A percentile compares a stretch with the other conserved stretches of the same genome.
phyloP scores from a whole-genome alignment of 2,329 filamentous ascomycete species.

The Botrytis hyacinthi region DNA sequence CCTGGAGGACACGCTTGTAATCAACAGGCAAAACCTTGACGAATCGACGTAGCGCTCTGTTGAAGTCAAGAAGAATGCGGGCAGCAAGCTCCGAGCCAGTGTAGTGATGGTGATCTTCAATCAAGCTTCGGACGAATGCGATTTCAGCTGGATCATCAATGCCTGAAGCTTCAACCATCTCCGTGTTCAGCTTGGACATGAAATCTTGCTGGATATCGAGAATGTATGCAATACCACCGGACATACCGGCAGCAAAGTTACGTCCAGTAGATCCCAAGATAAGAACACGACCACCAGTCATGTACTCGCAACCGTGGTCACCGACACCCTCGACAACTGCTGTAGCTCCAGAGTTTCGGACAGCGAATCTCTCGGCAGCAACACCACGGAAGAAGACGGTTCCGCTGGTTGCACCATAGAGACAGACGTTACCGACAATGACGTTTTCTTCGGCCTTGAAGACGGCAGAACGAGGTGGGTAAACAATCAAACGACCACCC shows the following conservation, averaged over 20 bases:
- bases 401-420: conserved; percentile 90
- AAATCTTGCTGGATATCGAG: conserved; percentile 89
- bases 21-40: conserved; percentile 92
- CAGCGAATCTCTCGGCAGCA: conserved; percentile 92
- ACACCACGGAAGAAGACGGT: conserved; percentile 96
- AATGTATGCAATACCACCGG: conserved; percentile 93
- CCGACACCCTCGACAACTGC: conserved; percentile 96
- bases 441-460: conserved; percentile 98
- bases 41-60: conserved; percentile 82
- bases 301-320: conserved; percentile 97
- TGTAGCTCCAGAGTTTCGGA: conserved; percentile 92
- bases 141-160: conserved; percentile 86
- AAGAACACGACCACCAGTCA: conserved; percentile 91
- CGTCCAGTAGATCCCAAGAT: conserved; percentile 86
- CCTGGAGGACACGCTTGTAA: conserved; percentile 88
- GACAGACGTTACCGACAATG: conserved; percentile 87
- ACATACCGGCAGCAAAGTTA: conserved; percentile 98
- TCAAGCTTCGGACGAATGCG: conserved; percentile 82
- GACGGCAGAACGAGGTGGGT: conserved; percentile 83
- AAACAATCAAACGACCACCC: conserved; percentile 88
- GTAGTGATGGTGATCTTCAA: conserved; percentile 97
- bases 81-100: conserved; percentile 93
- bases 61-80: conserved; percentile 93
- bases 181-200: conserved; percentile 87
- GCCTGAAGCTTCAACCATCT: conserved; percentile 90